phyloP scores from a whole-genome alignment of 257 asterid genomes.

The Prunella vulgaris region DNA sequence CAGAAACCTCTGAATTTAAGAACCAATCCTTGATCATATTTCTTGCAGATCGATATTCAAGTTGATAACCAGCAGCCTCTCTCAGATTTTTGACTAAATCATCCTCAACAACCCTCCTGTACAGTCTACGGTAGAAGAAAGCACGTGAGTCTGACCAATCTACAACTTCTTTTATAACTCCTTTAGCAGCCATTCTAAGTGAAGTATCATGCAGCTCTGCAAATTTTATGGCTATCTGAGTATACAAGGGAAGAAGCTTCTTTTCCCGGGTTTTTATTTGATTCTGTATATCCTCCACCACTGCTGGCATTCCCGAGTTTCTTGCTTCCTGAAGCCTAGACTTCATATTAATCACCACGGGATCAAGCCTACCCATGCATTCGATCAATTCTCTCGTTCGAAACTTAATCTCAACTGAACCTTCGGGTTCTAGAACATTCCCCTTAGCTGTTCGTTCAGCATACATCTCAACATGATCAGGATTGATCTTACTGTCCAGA shows the following conservation, averaged over 20 bases:
- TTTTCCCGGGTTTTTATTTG: constrained; percentile 72
- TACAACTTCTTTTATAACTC: constrained; percentile 73
- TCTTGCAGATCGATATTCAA: constrained; percentile 54
- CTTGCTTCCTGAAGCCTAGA: constrained; percentile 47
- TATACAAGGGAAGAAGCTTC: constrained; percentile 81
- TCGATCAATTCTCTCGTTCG: constrained; percentile 70
- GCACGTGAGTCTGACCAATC: constrained; percentile 73
- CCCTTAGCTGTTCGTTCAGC: constrained; percentile 89
- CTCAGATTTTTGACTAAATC: constrained; percentile 53
- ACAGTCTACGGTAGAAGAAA: constrained; percentile 68
- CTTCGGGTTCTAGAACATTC: constrained; percentile 95
- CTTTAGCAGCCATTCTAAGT: constrained; percentile 89
- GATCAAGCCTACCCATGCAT: constrained; percentile 94
- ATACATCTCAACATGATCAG: constrained; percentile 87
- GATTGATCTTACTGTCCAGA: constrained; percentile 86
- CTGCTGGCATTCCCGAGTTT: constrained; percentile 23
- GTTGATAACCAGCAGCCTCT: constrained; percentile 77
- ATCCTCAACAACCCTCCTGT: constrained; percentile 76
- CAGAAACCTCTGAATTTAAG: constrained; percentile 41
- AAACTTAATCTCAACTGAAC: constrained; percentile 85
- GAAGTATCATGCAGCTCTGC: constrained; percentile 96
- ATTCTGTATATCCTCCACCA: constrained; percentile 38
- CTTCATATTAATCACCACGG: constrained; percentile 57
- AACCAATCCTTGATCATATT: constrained; percentile 68
- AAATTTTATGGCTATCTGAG: constrained; percentile 88